Evolutionary conservation across 768 basidiomycete species (phyloP).

Genomic region (Suillus cothurnatus): DNA sequence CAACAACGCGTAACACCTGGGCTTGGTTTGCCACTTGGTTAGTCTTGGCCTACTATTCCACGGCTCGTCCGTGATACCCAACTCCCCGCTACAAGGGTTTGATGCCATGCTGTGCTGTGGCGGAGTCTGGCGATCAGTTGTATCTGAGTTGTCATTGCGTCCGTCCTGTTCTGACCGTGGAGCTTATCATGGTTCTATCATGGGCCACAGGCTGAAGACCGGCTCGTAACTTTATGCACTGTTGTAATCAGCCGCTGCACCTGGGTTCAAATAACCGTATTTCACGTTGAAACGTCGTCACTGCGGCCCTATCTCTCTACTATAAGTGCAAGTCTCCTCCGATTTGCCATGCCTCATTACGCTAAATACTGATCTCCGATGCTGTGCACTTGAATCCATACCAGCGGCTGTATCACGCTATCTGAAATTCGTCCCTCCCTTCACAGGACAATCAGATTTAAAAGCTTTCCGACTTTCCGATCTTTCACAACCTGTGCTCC

Average conservation of each 20-base stretch:
- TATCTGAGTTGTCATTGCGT: neutral
- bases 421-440: neutral
- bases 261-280: neutral
- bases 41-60: too few species aligned
- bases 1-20: too few species aligned
- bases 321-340: neutral
- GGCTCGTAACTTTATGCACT: neutral
- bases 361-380: neutral
- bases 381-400: neutral
- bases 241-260: neutral
- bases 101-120: too few species aligned
- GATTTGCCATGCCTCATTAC: neutral
- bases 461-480: neutral
- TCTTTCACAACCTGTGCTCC: neutral
- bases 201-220: neutral
- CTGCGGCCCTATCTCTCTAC: neutral
- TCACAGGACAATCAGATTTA: neutral
- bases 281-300: neutral
- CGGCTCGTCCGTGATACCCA: too few species aligned
- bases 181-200: neutral
- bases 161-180: neutral
- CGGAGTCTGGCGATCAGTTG: neutral
- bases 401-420: neutral
- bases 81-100: too few species aligned
- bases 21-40: too few species aligned